Percentiles rank a stretch among this genome's conserved stretches.
Evolutionary conservation across 192 early-diverging fungal genomes (phyloP).

Genomic region (Pilaira anomala): DNA sequence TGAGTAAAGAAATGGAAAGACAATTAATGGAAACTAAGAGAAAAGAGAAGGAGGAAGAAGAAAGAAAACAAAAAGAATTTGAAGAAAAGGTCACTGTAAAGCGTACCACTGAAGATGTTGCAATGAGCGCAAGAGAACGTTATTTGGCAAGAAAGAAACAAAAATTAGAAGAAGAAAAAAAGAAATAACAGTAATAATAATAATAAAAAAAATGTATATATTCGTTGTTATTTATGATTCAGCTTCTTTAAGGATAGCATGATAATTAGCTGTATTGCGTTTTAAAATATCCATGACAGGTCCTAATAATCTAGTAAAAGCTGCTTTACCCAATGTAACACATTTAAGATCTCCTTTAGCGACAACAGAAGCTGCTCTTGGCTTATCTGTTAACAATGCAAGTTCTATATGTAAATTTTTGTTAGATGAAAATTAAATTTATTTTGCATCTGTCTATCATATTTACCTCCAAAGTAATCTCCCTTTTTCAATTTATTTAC

Average conservation of each 20-base stretch:
- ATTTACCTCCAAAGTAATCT: conserved; percentile 69
- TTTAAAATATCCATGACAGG: conserved; percentile 95
- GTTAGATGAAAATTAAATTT: neutral
- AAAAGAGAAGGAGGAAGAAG: conserved; percentile 47
- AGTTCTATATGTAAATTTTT: conserved; percentile 60
- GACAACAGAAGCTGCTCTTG: conserved; percentile 82
- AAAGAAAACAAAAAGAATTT: conserved; percentile 47
- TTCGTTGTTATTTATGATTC: neutral
- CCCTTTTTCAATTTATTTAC: conserved; percentile 45
- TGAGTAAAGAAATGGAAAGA: conserved; percentile 46
- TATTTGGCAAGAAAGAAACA: conserved; percentile 52
- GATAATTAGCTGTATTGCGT: conserved; percentile 89
- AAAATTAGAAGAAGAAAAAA: conserved; percentile 14
- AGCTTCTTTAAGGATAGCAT: conserved; percentile 38
- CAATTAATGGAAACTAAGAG: conserved; percentile 51
- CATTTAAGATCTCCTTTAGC: conserved; percentile 90
- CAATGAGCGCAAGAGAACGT: conserved; percentile 47
- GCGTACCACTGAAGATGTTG: conserved; percentile 47
- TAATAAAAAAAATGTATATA: neutral
- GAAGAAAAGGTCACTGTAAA: conserved; percentile 40
- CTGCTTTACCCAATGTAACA: conserved; percentile 89
- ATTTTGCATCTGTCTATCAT: neutral
- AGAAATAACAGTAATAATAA: neutral
- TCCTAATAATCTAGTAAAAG: conserved; percentile 90
- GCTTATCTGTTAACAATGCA: conserved; percentile 87